phyloP scores from a whole-genome alignment of 768 basidiomycete genomes.

The Trichaptum fuscoviolaceum region DNA sequence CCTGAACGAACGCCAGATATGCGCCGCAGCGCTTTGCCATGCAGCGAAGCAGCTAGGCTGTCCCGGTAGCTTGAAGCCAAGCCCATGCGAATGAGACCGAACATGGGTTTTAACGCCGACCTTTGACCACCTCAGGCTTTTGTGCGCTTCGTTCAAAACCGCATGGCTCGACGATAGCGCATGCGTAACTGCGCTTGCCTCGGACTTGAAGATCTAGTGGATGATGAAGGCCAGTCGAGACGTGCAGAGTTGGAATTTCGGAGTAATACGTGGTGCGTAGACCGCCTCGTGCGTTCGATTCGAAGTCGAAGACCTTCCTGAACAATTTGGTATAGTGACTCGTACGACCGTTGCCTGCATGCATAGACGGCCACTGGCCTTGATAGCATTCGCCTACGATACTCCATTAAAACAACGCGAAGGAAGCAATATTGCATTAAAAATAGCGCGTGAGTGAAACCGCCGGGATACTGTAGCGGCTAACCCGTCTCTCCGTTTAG shows the following conservation, averaged over 20 bases:
- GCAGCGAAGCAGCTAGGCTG: neutral
- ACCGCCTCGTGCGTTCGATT: neutral
- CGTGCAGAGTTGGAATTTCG: neutral
- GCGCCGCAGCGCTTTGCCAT: neutral
- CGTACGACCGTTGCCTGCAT: no score
- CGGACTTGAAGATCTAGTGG: no score
- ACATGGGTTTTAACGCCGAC: neutral
- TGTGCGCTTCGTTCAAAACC: neutral
- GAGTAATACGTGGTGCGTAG: neutral
- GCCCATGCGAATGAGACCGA: neutral
- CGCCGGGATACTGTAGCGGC: neutral
- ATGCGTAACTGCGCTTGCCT: neutral
- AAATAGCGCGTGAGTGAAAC: neutral
- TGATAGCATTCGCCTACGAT: no score
- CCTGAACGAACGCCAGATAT: neutral
- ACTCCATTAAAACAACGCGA: no score
- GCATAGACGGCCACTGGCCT: no score
- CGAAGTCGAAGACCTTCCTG: no score
- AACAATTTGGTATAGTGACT: no score
- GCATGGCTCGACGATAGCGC: neutral
- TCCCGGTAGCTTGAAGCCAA: neutral
- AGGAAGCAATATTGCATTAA: neutral
- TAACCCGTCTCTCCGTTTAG: conserved; percentile 1
- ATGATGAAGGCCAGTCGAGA: neutral
- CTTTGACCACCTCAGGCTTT: neutral